A percentile compares a stretch with the other conserved stretches of the same genome.
Evolutionary conservation across 176 grass and related monocot species (phyloP).

Genomic region (Triticum aestivum): IWGSC_CS_RefSeq_v2.1 NC_057798.1:218260935-218261434

Average conservation of each 20-base stretch:
- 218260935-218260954: background rate
- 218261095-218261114: background rate
- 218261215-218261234: background rate
- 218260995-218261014: background rate
- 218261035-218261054: background rate
- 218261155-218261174: background rate
- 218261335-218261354: background rate
- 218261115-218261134: background rate
- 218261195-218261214: constrained; percentile 21
- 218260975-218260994: background rate
- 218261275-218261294: background rate
- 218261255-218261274: background rate
- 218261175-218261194: background rate
- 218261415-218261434: too few relatives aligned
- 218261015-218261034: background rate
- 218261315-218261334: background rate
- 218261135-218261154: background rate
- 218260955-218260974: background rate
- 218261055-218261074: background rate
- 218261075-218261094: background rate
- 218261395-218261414: background rate
- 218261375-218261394: background rate
- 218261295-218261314: background rate
- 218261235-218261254: background rate
- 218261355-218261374: too few relatives aligned